Conservation (phyloP, 345 rosid species). For the Erodium maritimum region DNA sequence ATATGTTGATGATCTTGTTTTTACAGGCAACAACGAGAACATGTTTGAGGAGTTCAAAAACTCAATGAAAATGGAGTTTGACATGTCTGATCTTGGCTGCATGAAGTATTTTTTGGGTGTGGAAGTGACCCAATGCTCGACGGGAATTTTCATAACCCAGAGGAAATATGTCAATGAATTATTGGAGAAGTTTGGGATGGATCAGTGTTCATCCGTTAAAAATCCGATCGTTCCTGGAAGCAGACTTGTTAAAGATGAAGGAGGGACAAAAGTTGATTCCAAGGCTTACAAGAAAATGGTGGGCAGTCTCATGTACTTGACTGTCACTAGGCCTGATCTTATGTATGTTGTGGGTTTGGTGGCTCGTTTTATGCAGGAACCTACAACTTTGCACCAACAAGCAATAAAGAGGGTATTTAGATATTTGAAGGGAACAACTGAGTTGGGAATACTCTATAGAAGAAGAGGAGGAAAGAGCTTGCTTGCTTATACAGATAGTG, state of each 20-base stretch:
- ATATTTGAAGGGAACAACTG: too few species aligned
- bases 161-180: neutral
- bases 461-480: too few species aligned
- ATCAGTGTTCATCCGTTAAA: neutral
- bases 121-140: neutral
- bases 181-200: neutral
- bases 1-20: conserved; percentile 2
- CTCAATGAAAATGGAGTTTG: too few species aligned
- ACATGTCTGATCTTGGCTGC: neutral
- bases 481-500: too few species aligned
- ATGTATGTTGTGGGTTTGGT: neutral
- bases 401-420: too few species aligned
- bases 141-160: too few species aligned
- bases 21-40: neutral
- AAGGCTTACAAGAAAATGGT: neutral
- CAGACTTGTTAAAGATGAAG: neutral
- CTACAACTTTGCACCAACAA: too few species aligned
- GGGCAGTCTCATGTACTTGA: conserved; percentile 1
- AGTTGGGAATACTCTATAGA: too few species aligned
- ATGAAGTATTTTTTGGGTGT: conserved; percentile 1
- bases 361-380: neutral
- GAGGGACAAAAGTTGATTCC: too few species aligned
- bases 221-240: neutral
- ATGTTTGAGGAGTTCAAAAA: neutral
- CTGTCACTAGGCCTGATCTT: neutral